Base-by-base conservation (phyloP, 306 rosid species). In the Myrica gale region DNA sequence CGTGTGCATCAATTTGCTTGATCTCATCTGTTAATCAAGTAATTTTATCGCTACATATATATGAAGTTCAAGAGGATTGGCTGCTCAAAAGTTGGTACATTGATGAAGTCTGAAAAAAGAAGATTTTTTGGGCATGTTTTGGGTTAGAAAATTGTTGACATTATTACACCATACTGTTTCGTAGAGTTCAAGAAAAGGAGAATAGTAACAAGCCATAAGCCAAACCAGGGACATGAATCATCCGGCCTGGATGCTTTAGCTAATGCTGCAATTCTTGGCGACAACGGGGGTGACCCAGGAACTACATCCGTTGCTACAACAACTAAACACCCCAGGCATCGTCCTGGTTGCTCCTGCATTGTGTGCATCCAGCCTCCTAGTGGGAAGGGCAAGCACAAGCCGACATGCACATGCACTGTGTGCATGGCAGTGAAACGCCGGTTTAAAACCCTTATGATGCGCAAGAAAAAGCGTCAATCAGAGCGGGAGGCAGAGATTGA, bases 331-430 rank as follows among this genome's bases (percentile, higher is more conserved):
- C 99, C 99, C 19, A 83, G 99, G 73, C 99, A 95, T 78, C 96
- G 99, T 48, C 97, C 99, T 20, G 99, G 99, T 76, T 95, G 99
- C 89, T 92, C 99, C 65, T 95, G 99, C 85, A 95, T 95, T 82
- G 99, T 95, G 70, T 95, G 99, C 86, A 95, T 95, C 89, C 99
- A 95, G 82, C 99, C 99, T 69, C 99, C 99, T 0, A 95, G 99
- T 65, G 99, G 99, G 69, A 95, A 95, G 85, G 99, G 99, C 53
- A 95, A 95, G 88, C 99, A 95, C 89, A 95, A 95, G 77, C 97
- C 99, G 67, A 82, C 97, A 52, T 95, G 99, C 89, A 90, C 92
- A 11, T 95, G 99, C 85, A 85, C 85, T 2, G 99, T 95, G 60
- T 95, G 99, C 89, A 88, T 86, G 91, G 90, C 99, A 20, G 99